Evolutionary conservation across 345 rosid species (phyloP), one percentile per base, ranked within the genome.

Genomic region (Sonneratia caseolaris): DNA sequence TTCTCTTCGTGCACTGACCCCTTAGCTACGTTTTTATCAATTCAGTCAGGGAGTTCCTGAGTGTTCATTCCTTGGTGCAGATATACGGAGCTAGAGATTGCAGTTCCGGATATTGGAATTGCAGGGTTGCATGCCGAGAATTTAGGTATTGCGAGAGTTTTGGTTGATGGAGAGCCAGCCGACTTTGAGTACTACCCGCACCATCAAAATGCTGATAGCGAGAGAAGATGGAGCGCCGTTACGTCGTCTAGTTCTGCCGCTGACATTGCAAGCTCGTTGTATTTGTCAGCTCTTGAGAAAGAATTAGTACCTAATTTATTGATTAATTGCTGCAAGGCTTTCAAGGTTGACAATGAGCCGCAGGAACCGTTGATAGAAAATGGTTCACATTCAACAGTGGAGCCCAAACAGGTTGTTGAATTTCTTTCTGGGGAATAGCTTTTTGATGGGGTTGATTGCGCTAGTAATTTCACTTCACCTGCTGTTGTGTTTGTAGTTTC

Each of bases 91-190:
- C 81, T 95, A 75, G 97, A 95, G 80, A 91, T 95, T 57, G 83
- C 73, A 36, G 99, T 95, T 22, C 99, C 99, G 35, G 97, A 95
- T 73, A 92, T 95, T 3, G 99, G 97, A 14, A 80, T 95, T 19
- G 97, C 89, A 32, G 99, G 97, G 40, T 79, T 95, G 72, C 88
- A 88, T 57, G 97, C 97, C 45, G 97, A 95, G 88, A 92, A 95
- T 74, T 84, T 95, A 77, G 99, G 87, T 45, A 92, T 95, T 0
- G 91, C 87, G 82, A 82, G 81, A 82, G 99, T 95, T 21, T 81
- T 84, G 73, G 97, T 92, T 11, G 99, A 95, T 68, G 99, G 99
- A 16, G 97, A 95, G 77, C 80, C 86, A 36, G 81, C 99, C 16
- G 97, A 87, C 69, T 95, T 87, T 73, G 99, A 95, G 78, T 91